Conservation (phyloP, 345 rosid genomes). For the Eucalyptus sp. region DNA sequence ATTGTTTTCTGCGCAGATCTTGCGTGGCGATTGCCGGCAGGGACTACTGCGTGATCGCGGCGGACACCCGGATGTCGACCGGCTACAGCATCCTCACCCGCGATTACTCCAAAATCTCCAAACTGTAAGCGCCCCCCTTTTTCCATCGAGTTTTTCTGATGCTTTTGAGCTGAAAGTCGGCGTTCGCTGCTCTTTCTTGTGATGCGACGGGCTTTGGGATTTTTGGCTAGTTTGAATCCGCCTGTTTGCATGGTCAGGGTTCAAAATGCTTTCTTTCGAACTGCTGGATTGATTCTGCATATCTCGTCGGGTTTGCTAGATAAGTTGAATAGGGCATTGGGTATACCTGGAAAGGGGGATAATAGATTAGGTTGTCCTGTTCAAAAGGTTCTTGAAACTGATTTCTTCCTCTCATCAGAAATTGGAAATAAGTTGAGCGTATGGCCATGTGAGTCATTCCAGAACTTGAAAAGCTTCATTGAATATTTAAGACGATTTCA, state of each 20-base stretch:
- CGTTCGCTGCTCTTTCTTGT: background rate
- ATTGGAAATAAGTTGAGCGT: background rate
- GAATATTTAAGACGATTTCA: background rate
- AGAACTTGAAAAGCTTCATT: background rate
- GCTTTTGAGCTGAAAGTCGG: background rate
- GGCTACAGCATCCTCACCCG: slow-evolving; percentile 89
- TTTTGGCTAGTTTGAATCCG: background rate
- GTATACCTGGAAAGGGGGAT: background rate
- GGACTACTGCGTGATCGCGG: slow-evolving; percentile 90
- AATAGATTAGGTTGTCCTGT: background rate
- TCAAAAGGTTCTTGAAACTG: background rate
- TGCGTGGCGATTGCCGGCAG: slow-evolving; percentile 95
- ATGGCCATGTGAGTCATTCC: background rate
- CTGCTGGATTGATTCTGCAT: background rate
- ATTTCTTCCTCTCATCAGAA: background rate
- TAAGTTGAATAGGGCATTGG: background rate
- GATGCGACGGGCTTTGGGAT: background rate
- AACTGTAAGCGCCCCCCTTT: slow-evolving; percentile 31
- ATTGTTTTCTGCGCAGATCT: slow-evolving; percentile 25
- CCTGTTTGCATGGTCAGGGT: background rate
- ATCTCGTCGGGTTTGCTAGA: background rate
- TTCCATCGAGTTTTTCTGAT: background rate
- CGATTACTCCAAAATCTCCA: slow-evolving; percentile 81
- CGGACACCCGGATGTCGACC: slow-evolving; percentile 94
- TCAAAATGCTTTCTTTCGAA: background rate